A percentile compares a stretch with the other conserved stretches of the same genome.
These are phyloP conservation scores for Colletotrichum salicis DNA, from an alignment of 2,329 filamentous ascomycete species.

Conservation along the genomic window DNA sequence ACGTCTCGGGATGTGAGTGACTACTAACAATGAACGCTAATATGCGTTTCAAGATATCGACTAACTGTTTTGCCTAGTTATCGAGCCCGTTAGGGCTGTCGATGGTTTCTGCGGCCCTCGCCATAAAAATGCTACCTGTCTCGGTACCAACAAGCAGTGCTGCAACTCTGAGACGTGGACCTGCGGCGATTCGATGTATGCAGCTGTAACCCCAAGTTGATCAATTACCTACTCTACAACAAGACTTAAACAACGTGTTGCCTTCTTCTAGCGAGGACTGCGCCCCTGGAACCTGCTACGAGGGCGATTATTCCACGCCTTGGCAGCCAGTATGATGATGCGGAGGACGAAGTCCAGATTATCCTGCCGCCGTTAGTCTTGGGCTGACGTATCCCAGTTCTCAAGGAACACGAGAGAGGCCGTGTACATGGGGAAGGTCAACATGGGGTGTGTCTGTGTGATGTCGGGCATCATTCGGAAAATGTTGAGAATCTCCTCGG, in stretches of 20 bases:
- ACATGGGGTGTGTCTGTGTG: constrained; percentile 63
- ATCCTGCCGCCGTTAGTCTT: constrained; percentile 48
- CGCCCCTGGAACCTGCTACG: constrained; percentile 45
- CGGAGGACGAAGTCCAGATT: constrained; percentile 74
- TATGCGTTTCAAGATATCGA: background rate
- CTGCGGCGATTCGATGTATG: background rate
- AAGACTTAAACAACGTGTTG: background rate
- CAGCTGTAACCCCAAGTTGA: background rate
- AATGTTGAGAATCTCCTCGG: constrained; percentile 73
- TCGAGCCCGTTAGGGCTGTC: background rate
- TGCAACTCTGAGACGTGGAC: constrained; percentile 4
- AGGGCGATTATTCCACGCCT: constrained; percentile 60
- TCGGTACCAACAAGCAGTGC: background rate
- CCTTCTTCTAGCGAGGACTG: constrained; percentile 44
- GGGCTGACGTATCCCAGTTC: constrained; percentile 67
- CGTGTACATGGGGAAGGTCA: constrained; percentile 78
- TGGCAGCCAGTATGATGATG: constrained; percentile 73
- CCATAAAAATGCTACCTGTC: background rate
- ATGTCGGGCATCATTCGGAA: constrained; percentile 68
- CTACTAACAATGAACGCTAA: background rate
- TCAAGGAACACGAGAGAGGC: constrained; percentile 77
- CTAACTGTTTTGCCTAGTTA: background rate
- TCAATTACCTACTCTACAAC: background rate
- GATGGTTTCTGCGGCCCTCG: background rate
- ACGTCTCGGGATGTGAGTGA: constrained; percentile 43